Conservation (phyloP, 164 flowering plant species). For the Platanus orientalis region DNA sequence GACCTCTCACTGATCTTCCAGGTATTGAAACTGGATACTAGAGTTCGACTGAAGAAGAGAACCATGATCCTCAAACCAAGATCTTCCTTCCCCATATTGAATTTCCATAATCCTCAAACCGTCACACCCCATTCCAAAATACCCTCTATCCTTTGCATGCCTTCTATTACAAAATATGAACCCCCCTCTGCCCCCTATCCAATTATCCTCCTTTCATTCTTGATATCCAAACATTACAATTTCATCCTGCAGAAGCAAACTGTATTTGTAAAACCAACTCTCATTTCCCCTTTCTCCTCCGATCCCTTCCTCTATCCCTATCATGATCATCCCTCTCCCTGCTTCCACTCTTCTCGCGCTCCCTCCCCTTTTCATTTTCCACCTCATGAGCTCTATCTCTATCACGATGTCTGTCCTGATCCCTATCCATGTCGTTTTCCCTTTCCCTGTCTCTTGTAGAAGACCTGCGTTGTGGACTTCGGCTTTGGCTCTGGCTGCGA, state of each 20-base stretch:
- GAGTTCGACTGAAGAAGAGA: too few relatives aligned
- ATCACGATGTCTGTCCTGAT: slow-evolving; percentile 49
- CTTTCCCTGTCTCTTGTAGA: slow-evolving; percentile 50
- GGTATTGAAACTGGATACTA: too few relatives aligned
- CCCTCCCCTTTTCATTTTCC: slow-evolving; percentile 44
- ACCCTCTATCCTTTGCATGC: not conserved
- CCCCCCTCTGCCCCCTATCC: not conserved
- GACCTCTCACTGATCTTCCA: too few relatives aligned
- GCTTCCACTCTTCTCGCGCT: slow-evolving; percentile 48
- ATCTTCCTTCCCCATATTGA: too few relatives aligned
- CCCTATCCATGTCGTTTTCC: slow-evolving; percentile 44
- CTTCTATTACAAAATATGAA: not conserved
- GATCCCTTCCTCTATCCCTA: slow-evolving; percentile 37
- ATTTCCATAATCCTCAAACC: too few relatives aligned
- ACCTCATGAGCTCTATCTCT: slow-evolving; percentile 43
- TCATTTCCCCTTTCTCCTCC: slow-evolving; percentile 43
- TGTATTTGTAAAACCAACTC: not conserved
- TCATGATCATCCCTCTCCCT: slow-evolving; percentile 51
- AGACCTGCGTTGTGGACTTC: slow-evolving; percentile 65
- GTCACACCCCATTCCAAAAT: not conserved
- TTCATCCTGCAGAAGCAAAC: not conserved
- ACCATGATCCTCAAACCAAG: too few relatives aligned
- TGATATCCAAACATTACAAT: not conserved
- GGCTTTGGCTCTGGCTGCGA: slow-evolving; percentile 61
- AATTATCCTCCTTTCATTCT: too few relatives aligned